A percentile compares a stretch with the other conserved stretches of the same genome.
Conservation (phyloP, 1,284 basidiomycete genomes). For the Porphyrellus sp. region DNA sequence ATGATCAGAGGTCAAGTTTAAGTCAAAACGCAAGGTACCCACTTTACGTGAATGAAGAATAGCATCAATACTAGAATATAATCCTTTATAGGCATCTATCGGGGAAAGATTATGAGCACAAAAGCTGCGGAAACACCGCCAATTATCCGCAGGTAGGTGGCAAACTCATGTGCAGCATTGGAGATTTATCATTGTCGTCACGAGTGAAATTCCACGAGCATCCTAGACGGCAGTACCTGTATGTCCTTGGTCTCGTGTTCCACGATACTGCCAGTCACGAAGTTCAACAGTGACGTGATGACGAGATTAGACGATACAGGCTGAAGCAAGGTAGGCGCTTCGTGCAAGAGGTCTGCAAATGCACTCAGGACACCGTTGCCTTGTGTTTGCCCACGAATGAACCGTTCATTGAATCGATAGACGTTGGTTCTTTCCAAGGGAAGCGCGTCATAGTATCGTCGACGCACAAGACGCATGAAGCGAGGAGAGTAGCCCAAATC, state of each 20-base stretch:
- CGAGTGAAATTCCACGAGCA: slow-evolving; percentile 2
- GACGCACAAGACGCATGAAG: slow-evolving; percentile 27
- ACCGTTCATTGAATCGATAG: slow-evolving; percentile 30
- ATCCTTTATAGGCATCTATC: slow-evolving; percentile 22
- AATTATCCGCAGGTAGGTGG: slow-evolving; percentile 32
- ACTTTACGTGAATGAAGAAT: slow-evolving; percentile 37
- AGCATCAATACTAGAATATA: slow-evolving; percentile 36
- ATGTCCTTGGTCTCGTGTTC: not conserved
- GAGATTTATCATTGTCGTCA: slow-evolving; percentile 16
- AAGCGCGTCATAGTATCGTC: slow-evolving; percentile 29
- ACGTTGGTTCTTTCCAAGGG: slow-evolving; percentile 18
- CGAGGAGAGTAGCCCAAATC: slow-evolving; percentile 35
- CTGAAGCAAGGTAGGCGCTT: not conserved
- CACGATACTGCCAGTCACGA: not conserved
- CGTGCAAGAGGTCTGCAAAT: not conserved
- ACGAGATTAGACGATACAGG: slow-evolving; percentile 27
- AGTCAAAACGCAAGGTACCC: slow-evolving; percentile 5
- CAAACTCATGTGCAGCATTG: slow-evolving; percentile 22
- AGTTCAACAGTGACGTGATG: not conserved
- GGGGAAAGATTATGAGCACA: slow-evolving; percentile 32
- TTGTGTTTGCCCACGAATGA: not conserved
- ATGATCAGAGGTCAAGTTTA: not conserved
- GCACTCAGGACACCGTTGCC: not conserved
- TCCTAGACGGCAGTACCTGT: not conserved
- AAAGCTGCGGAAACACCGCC: slow-evolving; percentile 32